Conservation (phyloP, 2,329 filamentous ascomycete genomes). For the Aphanocladium album region DNA sequence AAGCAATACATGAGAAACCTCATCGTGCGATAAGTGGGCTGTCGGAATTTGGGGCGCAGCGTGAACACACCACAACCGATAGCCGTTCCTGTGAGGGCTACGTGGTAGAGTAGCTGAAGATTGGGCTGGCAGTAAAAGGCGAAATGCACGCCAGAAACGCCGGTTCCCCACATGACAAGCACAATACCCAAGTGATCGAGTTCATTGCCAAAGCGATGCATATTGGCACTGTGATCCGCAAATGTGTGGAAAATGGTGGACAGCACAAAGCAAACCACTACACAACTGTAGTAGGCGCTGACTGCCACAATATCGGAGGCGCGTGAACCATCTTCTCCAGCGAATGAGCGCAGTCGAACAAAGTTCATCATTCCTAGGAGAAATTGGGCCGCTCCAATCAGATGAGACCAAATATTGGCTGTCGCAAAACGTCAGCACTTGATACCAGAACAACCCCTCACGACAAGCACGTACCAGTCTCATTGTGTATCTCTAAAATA, state of each 20-base stretch:
- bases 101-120: constrained; percentile 18
- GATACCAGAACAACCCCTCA: no score
- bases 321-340: constrained; percentile 7
- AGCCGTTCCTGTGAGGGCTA: constrained; percentile 20
- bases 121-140: constrained; percentile 21
- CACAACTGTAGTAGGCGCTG: constrained; percentile 20
- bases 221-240: constrained; percentile 24
- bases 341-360: constrained; percentile 5
- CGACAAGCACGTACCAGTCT: constrained; percentile 18
- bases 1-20: constrained; percentile 22
- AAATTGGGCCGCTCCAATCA: constrained; percentile 22
- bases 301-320: constrained; percentile 15
- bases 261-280: constrained; percentile 23
- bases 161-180: constrained; percentile 24
- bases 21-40: constrained; percentile 20
- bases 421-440: neutral
- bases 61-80: constrained; percentile 23
- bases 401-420: constrained; percentile 28
- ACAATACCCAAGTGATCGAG: constrained; percentile 28
- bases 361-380: constrained; percentile 15
- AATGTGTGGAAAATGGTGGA: constrained; percentile 25
- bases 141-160: constrained; percentile 22
- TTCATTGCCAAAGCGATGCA: constrained; percentile 24
- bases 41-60: constrained; percentile 22
- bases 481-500: constrained; percentile 18